Conservation (phyloP, 2,329 filamentous ascomycete genomes). For the Diaporthe citri region DNA sequence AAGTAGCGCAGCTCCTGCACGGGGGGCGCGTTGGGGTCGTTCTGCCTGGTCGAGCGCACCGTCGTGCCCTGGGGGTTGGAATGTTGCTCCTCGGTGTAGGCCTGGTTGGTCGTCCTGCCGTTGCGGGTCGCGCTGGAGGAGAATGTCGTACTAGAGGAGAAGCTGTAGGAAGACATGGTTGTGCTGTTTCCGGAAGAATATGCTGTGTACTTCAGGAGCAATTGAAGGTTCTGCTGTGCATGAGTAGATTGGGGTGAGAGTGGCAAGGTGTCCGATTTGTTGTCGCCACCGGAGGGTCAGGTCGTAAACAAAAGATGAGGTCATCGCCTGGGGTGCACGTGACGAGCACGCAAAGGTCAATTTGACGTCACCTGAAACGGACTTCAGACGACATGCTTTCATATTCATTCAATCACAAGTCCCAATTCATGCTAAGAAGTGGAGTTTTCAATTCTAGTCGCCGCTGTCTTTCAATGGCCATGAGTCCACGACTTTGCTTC, state of each 20-base stretch:
- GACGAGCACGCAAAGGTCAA: background rate
- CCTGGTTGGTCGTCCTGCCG: constrained; percentile 14
- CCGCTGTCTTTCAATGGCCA: too few relatives aligned
- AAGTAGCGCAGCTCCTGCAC: constrained; percentile 31
- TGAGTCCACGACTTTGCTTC: too few relatives aligned
- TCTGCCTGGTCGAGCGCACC: constrained; percentile 26
- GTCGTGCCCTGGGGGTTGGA: constrained; percentile 28
- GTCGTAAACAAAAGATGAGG: background rate
- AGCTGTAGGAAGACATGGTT: constrained; percentile 31
- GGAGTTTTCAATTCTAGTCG: too few relatives aligned
- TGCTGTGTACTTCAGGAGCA: too few relatives aligned
- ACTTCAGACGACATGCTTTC: background rate
- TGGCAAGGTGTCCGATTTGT: background rate
- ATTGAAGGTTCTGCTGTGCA: background rate
- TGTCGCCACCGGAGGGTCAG: background rate
- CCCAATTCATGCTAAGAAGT: too few relatives aligned
- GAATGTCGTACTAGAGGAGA: constrained; percentile 14
- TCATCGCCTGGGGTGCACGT: constrained; percentile 29
- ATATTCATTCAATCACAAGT: background rate
- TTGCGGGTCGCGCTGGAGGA: constrained; percentile 20
- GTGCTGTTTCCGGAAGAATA: too few relatives aligned
- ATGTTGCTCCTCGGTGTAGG: constrained; percentile 33
- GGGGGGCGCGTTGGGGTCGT: background rate
- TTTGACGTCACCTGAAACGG: constrained; percentile 16
- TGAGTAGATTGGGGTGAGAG: background rate